Evolutionary conservation across 2,329 filamentous ascomycete genomes (phyloP).

Genomic region (Colletotrichum paranaense): DNA sequence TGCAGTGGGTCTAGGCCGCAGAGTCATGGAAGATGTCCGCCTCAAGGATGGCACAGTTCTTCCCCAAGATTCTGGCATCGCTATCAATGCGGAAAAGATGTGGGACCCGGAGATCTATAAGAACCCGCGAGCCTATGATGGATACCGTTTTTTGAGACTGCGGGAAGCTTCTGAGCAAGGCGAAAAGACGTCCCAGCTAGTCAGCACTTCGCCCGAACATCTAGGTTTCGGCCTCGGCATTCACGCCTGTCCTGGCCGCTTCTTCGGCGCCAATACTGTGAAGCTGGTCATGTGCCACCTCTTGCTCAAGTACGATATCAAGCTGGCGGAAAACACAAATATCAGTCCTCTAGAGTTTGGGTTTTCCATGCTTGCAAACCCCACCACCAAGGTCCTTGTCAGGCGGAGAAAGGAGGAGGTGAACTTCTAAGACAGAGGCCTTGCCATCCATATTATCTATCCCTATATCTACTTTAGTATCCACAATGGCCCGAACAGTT

Average conservation of each 20-base stretch:
- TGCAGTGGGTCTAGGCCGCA: slow-evolving; percentile 18
- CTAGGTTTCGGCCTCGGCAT: slow-evolving; percentile 53
- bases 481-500: neutral
- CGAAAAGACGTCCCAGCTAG: slow-evolving; percentile 45
- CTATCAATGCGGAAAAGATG: slow-evolving; percentile 36
- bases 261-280: slow-evolving; percentile 54
- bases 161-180: slow-evolving; percentile 39
- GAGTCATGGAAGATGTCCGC: slow-evolving; percentile 16
- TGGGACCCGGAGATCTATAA: slow-evolving; percentile 40
- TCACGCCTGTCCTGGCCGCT: slow-evolving; percentile 55
- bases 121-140: slow-evolving; percentile 41
- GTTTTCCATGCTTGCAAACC: slow-evolving; percentile 27
- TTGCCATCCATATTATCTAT: neutral
- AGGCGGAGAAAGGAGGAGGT: slow-evolving; percentile 15
- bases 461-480: neutral
- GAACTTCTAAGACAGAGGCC: neutral
- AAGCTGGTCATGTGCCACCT: slow-evolving; percentile 47
- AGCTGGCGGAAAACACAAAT: slow-evolving; percentile 5
- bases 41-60: slow-evolving; percentile 39
- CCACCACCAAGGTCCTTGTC: slow-evolving; percentile 7
- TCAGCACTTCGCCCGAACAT: slow-evolving; percentile 45
- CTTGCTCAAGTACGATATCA: slow-evolving; percentile 44
- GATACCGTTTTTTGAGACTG: slow-evolving; percentile 42
- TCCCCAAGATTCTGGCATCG: slow-evolving; percentile 38
- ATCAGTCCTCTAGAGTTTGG: slow-evolving; percentile 12